Percentiles rank a stretch among this genome's conserved stretches.
These are phyloP conservation scores for Ploettnerulaceae sp. DNA, from an alignment of 2,329 filamentous ascomycete species.

Conservation along the genomic window DNA sequence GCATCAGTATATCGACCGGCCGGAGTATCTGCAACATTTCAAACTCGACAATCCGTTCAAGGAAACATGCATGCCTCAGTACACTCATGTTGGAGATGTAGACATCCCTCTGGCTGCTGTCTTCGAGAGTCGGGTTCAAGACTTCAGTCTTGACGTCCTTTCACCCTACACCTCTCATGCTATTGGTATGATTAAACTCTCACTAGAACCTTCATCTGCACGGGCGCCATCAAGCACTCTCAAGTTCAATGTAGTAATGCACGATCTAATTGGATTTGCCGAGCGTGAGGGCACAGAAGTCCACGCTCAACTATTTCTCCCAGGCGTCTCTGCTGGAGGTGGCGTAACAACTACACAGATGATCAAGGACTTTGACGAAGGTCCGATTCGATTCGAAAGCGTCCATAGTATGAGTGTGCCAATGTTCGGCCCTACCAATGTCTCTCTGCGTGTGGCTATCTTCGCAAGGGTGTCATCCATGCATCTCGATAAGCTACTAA, in stretches of 20 bases:
- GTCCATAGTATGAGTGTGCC: slow-evolving; percentile 97
- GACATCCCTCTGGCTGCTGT: slow-evolving; percentile 90
- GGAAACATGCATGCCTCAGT: slow-evolving; percentile 85
- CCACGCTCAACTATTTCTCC: slow-evolving; percentile 94
- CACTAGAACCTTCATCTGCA: slow-evolving; percentile 88
- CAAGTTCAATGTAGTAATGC: slow-evolving; percentile 99
- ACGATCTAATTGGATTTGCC: slow-evolving; percentile 88
- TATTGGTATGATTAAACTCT: slow-evolving; percentile 84
- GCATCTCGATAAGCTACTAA: slow-evolving; percentile 94
- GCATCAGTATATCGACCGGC: slow-evolving; percentile 92
- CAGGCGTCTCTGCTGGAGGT: slow-evolving; percentile 81
- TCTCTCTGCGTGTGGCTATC: slow-evolving; percentile 78
- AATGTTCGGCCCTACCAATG: slow-evolving; percentile 67
- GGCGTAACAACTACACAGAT: slow-evolving; percentile 94
- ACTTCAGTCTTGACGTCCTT: slow-evolving; percentile 84
- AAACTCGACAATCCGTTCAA: slow-evolving; percentile 89
- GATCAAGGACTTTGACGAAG: slow-evolving; percentile 90
- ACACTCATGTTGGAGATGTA: slow-evolving; percentile 86
- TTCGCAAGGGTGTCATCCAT: slow-evolving; percentile 88
- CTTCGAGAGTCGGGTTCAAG: slow-evolving; percentile 90
- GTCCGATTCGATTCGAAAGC: slow-evolving; percentile 88
- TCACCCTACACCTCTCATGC: slow-evolving; percentile 90
- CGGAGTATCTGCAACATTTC: slow-evolving; percentile 90
- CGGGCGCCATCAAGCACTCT: slow-evolving; percentile 86
- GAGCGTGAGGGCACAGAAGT: slow-evolving; percentile 94